A percentile compares a stretch with the other conserved stretches of the same genome.
Evolutionary conservation across 2,329 filamentous ascomycete species (phyloP).

Genomic region (Didymella pomorum): DNA sequence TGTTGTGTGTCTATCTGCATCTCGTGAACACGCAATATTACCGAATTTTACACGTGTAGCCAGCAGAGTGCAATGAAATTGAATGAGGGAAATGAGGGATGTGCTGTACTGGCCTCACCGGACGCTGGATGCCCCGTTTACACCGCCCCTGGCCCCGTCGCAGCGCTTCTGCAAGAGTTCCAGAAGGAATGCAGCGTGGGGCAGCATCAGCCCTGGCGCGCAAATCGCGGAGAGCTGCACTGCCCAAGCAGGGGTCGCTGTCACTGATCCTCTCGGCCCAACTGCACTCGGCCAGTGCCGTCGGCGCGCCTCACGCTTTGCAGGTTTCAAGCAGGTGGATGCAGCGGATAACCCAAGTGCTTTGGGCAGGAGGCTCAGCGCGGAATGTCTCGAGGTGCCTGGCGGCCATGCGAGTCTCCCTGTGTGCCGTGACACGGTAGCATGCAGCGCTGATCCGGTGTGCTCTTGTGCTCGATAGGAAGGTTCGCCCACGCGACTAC

Average conservation of each 20-base stretch:
- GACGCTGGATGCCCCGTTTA: conserved; percentile 1
- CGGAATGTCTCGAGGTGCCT: conserved; percentile 20
- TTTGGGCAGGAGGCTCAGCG: conserved; percentile 6
- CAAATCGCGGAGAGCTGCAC: conserved; percentile 22
- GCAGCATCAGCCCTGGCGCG: conserved; percentile 23
- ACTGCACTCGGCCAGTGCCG: not conserved
- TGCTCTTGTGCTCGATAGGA: conserved; percentile 23
- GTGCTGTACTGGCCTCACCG: not conserved
- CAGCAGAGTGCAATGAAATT: too few species aligned
- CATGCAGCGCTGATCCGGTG: conserved; percentile 23
- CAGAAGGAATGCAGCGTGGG: conserved; percentile 20
- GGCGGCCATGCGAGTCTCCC: conserved; percentile 9
- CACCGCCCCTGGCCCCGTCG: conserved; percentile 11
- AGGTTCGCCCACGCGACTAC: conserved; percentile 34
- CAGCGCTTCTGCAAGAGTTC: conserved; percentile 10
- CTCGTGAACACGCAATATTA: too few species aligned
- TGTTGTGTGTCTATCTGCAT: too few species aligned
- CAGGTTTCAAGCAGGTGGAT: conserved; percentile 15
- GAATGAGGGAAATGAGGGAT: too few species aligned
- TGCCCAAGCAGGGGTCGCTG: conserved; percentile 11
- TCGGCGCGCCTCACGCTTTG: conserved; percentile 5
- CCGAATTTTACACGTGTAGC: too few species aligned
- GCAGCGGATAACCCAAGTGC: not conserved
- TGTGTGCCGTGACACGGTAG: conserved; percentile 18
- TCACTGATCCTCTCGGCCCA: conserved; percentile 4